A percentile compares a stretch with the other conserved stretches of the same genome.
Evolutionary conservation across 306 rosid species (phyloP).

Genomic region (Adenanthera pavonina): DNA sequence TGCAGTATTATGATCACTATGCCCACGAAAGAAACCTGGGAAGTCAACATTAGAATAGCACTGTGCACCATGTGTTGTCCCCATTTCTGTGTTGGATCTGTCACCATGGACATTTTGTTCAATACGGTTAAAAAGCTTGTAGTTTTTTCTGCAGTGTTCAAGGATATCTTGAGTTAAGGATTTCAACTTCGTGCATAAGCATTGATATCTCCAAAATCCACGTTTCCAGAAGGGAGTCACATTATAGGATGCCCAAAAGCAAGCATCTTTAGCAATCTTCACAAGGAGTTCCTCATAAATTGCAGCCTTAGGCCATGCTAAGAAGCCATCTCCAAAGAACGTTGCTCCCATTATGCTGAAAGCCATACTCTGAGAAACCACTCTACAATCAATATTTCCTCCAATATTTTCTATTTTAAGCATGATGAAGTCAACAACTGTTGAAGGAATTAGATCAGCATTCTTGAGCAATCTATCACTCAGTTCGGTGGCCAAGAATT

Average conservation of each 20-base stretch:
- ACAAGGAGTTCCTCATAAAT: constrained; percentile 79
- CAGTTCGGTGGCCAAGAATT: constrained; percentile 57
- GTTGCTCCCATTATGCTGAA: constrained; percentile 75
- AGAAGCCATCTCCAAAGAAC: constrained; percentile 78
- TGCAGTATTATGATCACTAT: constrained; percentile 42
- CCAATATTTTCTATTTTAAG: constrained; percentile 54
- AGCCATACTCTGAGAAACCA: constrained; percentile 82
- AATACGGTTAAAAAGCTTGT: constrained; percentile 46
- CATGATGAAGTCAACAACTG: constrained; percentile 57
- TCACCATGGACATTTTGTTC: constrained; percentile 41
- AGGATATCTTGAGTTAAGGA: constrained; percentile 74
- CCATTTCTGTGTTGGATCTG: constrained; percentile 43
- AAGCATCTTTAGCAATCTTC: constrained; percentile 79
- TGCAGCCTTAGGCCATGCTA: constrained; percentile 75
- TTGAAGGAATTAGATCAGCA: constrained; percentile 50
- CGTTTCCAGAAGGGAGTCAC: constrained; percentile 76
- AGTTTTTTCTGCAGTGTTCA: constrained; percentile 57
- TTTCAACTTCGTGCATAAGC: constrained; percentile 67
- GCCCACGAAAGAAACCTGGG: constrained; percentile 51
- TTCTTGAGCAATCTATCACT: constrained; percentile 52
- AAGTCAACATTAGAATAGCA: constrained; percentile 45
- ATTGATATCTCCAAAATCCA: constrained; percentile 80
- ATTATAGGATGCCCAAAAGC: constrained; percentile 76
- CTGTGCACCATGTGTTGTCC: constrained; percentile 42
- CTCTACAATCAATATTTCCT: constrained; percentile 57